Evolutionary conservation across 495 filamentous ascomycete genomes (phyloP).

Genomic region (Sordaria brevicollis): DNA sequence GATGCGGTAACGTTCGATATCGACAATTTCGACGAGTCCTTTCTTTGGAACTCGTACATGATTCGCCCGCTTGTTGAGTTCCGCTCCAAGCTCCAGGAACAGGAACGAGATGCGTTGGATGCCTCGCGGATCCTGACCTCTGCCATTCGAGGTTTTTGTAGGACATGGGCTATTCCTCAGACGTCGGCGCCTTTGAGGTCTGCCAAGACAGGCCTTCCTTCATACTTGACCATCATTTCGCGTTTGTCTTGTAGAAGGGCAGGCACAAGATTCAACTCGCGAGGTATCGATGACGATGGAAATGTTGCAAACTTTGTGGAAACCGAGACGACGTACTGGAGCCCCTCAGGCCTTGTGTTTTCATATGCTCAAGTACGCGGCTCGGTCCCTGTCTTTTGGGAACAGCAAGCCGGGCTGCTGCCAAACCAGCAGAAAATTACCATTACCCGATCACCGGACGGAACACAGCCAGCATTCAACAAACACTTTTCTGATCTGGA

Average conservation of each 20-base stretch:
- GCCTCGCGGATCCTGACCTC: slow-evolving; percentile 80
- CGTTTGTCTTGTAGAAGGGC: slow-evolving; percentile 84
- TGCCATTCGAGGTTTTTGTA: slow-evolving; percentile 85
- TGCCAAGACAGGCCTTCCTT: slow-evolving; percentile 62
- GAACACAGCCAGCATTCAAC: slow-evolving; percentile 89
- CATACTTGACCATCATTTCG: slow-evolving; percentile 78
- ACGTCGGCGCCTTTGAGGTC: slow-evolving; percentile 41
- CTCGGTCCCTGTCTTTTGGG: slow-evolving; percentile 94
- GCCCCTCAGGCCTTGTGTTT: slow-evolving; percentile 64
- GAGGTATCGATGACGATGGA: slow-evolving; percentile 95
- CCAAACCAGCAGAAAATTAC: slow-evolving; percentile 93
- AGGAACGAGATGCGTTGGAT: slow-evolving; percentile 68
- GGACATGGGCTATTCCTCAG: slow-evolving; percentile 70
- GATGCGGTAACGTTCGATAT: slow-evolving; percentile 60
- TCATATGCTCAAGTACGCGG: slow-evolving; percentile 91
- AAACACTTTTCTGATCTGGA: slow-evolving; percentile 82
- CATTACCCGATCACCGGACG: slow-evolving; percentile 78
- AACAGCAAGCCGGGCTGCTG: slow-evolving; percentile 77
- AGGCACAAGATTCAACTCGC: slow-evolving; percentile 89
- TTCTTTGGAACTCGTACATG: slow-evolving; percentile 98
- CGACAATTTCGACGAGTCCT: slow-evolving; percentile 75
- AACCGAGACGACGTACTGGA: slow-evolving; percentile 62
- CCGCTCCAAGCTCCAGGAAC: slow-evolving; percentile 61
- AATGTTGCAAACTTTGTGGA: slow-evolving; percentile 85
- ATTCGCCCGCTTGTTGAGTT: slow-evolving; percentile 85